These are phyloP conservation scores for Ogataea sp. DNA, from an alignment of 805 yeast genomes.

Conservation along the genomic window DNA sequence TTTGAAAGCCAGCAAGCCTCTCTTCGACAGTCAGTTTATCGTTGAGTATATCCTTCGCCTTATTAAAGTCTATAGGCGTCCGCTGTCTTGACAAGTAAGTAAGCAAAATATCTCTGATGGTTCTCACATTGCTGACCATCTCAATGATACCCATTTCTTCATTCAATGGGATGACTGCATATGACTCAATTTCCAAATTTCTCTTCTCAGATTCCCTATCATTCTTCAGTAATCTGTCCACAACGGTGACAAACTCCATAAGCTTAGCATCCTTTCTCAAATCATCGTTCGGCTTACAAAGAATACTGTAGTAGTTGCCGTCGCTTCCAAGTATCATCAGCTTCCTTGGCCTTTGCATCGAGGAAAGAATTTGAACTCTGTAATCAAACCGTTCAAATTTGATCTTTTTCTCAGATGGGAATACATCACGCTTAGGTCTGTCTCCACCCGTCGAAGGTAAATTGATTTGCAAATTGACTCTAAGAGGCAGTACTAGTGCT, in stretches of 20 bases:
- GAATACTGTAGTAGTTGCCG: slow-evolving; percentile 60
- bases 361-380: slow-evolving; percentile 60
- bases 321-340: slow-evolving; percentile 71
- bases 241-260: slow-evolving; percentile 83
- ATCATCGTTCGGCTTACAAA: slow-evolving; percentile 86
- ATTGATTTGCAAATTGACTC: slow-evolving; percentile 58
- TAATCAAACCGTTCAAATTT: slow-evolving; percentile 53
- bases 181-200: slow-evolving; percentile 62
- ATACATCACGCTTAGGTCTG: slow-evolving; percentile 31
- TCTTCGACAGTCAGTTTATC: slow-evolving; percentile 18
- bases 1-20: slow-evolving; percentile 28
- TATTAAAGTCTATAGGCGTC: slow-evolving; percentile 19
- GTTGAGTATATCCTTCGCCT: slow-evolving; percentile 15
- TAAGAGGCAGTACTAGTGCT: slow-evolving; percentile 64
- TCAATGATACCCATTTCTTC: slow-evolving; percentile 89
- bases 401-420: slow-evolving; percentile 26
- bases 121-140: slow-evolving; percentile 71
- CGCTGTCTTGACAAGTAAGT: slow-evolving; percentile 17
- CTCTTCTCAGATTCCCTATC: slow-evolving; percentile 71
- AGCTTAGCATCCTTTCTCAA: slow-evolving; percentile 91
- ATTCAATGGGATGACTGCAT: slow-evolving; percentile 81
- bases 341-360: slow-evolving; percentile 83
- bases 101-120: slow-evolving; percentile 56
- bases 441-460: slow-evolving; percentile 46
- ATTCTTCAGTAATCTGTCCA: slow-evolving; percentile 61